These are phyloP conservation scores for Phycomyces blakesleeanus DNA, from an alignment of 192 early-diverging fungal genomes.

Conservation along the genomic window DNA sequence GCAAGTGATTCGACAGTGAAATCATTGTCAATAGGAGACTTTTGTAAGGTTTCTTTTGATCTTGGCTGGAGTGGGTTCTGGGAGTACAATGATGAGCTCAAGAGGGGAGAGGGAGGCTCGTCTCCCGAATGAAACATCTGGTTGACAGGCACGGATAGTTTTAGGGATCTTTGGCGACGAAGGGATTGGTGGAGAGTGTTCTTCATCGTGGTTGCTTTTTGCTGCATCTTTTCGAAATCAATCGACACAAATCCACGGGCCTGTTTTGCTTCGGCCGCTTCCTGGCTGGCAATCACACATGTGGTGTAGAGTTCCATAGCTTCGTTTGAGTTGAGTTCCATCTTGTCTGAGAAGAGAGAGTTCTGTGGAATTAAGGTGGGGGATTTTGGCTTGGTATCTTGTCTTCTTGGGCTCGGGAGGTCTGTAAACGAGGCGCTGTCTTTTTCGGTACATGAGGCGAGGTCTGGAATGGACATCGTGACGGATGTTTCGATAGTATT, in stretches of 20 bases:
- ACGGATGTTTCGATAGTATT: neutral
- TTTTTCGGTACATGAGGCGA: neutral
- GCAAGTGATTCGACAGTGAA: neutral
- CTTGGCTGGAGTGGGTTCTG: neutral
- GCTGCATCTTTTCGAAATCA: conserved; percentile 16
- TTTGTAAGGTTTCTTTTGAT: neutral
- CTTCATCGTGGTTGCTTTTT: conserved; percentile 15
- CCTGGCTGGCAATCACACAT: conserved; percentile 6
- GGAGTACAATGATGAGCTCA: neutral
- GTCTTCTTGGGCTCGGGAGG: neutral
- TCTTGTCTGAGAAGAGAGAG: conserved; percentile 19
- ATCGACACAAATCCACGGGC: conserved; percentile 10
- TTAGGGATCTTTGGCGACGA: conserved; percentile 10
- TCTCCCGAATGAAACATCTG: neutral
- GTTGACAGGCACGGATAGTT: neutral
- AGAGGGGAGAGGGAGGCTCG: neutral
- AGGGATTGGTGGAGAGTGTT: conserved; percentile 18
- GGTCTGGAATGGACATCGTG: neutral
- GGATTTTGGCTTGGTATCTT: neutral
- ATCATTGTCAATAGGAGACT: neutral
- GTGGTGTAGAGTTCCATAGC: conserved; percentile 14
- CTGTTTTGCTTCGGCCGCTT: neutral
- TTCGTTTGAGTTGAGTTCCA: conserved; percentile 20
- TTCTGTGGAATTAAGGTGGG: neutral
- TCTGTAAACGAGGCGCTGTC: neutral